Conservation (phyloP, 768 basidiomycete species). For the Suillus tomentosus region DNA sequence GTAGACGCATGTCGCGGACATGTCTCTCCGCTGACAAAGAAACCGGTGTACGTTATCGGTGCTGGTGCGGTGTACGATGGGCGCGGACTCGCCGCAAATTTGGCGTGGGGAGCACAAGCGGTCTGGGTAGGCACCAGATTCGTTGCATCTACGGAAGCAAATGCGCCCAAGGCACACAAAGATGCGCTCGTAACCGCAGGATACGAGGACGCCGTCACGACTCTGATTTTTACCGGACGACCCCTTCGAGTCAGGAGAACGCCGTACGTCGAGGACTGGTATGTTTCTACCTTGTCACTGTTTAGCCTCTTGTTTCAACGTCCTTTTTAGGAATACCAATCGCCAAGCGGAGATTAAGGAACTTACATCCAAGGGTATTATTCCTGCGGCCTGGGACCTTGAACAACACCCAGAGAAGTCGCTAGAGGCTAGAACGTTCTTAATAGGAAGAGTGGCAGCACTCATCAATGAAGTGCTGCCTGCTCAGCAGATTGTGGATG, state of each 20-base stretch:
- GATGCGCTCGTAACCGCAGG: slow-evolving; percentile 69
- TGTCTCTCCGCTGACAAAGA: slow-evolving; percentile 77
- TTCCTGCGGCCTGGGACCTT: slow-evolving; percentile 73
- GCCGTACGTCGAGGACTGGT: slow-evolving; percentile 86
- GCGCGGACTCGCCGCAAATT: slow-evolving; percentile 81
- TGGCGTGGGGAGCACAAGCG: slow-evolving; percentile 87
- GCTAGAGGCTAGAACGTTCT: slow-evolving; percentile 64
- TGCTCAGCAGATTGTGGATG: slow-evolving; percentile 80
- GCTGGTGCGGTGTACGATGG: slow-evolving; percentile 94
- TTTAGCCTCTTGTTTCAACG: not conserved
- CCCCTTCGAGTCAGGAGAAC: slow-evolving; percentile 86
- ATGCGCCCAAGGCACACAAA: slow-evolving; percentile 84
- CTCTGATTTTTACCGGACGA: slow-evolving; percentile 89
- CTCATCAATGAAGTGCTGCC: slow-evolving; percentile 77
- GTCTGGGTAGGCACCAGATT: slow-evolving; percentile 92
- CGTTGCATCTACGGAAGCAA: slow-evolving; percentile 79
- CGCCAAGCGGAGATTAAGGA: slow-evolving; percentile 80
- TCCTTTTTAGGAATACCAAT: slow-evolving; percentile 64
- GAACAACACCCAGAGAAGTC: slow-evolving; percentile 83
- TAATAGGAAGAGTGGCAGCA: slow-evolving; percentile 83
- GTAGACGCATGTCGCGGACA: slow-evolving; percentile 81
- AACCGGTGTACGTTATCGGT: slow-evolving; percentile 85
- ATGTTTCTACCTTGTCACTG: slow-evolving; percentile 21
- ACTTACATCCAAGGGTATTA: slow-evolving; percentile 79
- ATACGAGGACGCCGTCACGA: slow-evolving; percentile 78